These are phyloP conservation scores for Bolboschoenoplectus hybrid DNA, from an alignment of 202 grass and related monocot species.

Conservation along the genomic window DNA sequence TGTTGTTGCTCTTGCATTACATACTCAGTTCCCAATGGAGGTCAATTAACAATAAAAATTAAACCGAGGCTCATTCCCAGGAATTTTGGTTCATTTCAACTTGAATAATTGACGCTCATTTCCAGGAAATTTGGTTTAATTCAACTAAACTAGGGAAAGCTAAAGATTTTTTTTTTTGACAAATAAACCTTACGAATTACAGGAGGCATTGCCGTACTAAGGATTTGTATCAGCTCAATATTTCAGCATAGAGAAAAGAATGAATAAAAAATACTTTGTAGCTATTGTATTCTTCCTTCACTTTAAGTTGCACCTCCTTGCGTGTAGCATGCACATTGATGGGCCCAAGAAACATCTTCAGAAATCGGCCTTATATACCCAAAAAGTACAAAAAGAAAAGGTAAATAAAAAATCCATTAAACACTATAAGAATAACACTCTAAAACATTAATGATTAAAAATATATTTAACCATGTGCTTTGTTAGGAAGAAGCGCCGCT, in stretches of 20 bases:
- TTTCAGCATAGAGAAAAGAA: constrained; percentile 20
- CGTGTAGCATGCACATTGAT: constrained; percentile 71
- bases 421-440: neutral
- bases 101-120: neutral
- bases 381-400: constrained; percentile 33
- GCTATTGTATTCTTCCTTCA: constrained; percentile 99
- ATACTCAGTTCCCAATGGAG: neutral
- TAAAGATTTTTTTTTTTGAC: neutral
- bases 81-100: neutral
- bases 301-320: constrained; percentile 90
- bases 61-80: neutral
- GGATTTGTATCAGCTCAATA: constrained; percentile 8
- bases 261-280: constrained; percentile 65
- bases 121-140: neutral
- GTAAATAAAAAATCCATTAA: constrained; percentile 39
- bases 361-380: constrained; percentile 62
- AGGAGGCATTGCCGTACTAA: neutral
- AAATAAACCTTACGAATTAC: neutral
- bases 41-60: constrained; percentile 6
- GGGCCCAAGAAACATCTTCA: constrained; percentile 87
- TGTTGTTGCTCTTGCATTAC: neutral
- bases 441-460: constrained; percentile 34
- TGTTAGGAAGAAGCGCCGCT: constrained; percentile 69
- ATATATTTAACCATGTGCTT: constrained; percentile 59
- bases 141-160: neutral